phyloP scores from a whole-genome alignment of 2,329 filamentous ascomycete genomes.

The Lachnellula occidentalis region DNA sequence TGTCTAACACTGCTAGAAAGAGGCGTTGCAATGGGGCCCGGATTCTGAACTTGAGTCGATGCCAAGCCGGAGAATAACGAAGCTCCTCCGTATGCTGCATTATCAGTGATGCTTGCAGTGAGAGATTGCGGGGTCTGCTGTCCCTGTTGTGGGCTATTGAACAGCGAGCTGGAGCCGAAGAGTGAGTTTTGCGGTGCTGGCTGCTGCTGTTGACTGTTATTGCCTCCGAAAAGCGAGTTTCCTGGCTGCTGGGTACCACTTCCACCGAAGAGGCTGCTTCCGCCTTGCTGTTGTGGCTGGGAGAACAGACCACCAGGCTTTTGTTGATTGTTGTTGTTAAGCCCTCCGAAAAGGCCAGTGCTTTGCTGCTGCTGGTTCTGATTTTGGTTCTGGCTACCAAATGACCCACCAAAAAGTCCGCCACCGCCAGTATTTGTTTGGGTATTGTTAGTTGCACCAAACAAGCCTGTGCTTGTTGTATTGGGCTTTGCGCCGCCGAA shows the following conservation, averaged over 20 bases:
- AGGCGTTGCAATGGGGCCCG: conserved; percentile 87
- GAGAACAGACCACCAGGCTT: conserved; percentile 50
- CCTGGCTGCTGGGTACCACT: conserved; percentile 21
- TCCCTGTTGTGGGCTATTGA: conserved; percentile 51
- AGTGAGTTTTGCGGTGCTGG: conserved; percentile 50
- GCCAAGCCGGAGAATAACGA: conserved; percentile 76
- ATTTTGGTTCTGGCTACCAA: conserved; percentile 34
- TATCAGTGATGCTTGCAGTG: conserved; percentile 73
- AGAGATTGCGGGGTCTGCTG: conserved; percentile 54
- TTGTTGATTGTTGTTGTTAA: conserved; percentile 46
- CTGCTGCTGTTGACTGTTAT: conserved; percentile 32
- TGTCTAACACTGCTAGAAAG: conserved; percentile 67
- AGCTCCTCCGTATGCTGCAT: conserved; percentile 85
- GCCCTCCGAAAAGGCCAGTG: conserved; percentile 44
- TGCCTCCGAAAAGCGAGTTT: conserved; percentile 29
- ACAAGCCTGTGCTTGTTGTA: conserved; percentile 34
- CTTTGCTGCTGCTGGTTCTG: conserved; percentile 35
- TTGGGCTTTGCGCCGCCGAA: conserved; percentile 37
- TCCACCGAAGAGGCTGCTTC: conserved; percentile 50
- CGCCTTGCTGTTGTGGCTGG: conserved; percentile 36
- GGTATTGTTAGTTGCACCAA: conserved; percentile 34
- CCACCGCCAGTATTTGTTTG: conserved; percentile 35
- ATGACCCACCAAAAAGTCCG: conserved; percentile 37
- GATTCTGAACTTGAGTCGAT: conserved; percentile 58
- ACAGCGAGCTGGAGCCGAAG: conserved; percentile 57